Evolutionary conservation across 306 rosid genomes (phyloP).

Genomic region (Prunus dulcis): DNA sequence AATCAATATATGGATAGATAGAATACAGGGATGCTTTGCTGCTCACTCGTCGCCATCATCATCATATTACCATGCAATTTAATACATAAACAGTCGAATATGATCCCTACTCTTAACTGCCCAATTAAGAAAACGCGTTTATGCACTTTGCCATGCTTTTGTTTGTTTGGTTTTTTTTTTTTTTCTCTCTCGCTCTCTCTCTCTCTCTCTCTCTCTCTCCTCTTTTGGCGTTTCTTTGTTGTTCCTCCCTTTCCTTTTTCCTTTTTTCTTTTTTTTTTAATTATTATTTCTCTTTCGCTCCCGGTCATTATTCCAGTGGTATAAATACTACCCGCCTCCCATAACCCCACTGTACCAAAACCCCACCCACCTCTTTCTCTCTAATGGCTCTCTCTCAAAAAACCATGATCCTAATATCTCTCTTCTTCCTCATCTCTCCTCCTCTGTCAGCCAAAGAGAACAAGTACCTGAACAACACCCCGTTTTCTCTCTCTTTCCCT

Average conservation of each 20-base stretch:
- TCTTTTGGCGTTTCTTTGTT: slow-evolving; percentile 26
- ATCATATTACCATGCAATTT: neutral
- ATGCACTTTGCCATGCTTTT: neutral
- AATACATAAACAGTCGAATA: slow-evolving; percentile 2
- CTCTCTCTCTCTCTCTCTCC: neutral
- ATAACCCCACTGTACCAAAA: neutral
- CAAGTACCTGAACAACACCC: slow-evolving; percentile 5
- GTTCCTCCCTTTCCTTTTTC: neutral
- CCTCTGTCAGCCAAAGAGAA: slow-evolving; percentile 12
- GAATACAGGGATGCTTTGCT: no score
- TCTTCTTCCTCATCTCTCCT: slow-evolving; percentile 8
- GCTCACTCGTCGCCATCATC: no score
- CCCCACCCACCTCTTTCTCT: neutral
- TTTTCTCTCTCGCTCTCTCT: neutral
- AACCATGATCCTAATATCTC: slow-evolving; percentile 16
- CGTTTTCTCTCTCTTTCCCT: slow-evolving; percentile 53
- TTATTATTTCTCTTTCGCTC: neutral
- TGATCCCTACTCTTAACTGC: slow-evolving; percentile 20
- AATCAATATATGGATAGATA: no score
- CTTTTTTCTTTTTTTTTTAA: neutral
- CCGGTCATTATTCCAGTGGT: neutral
- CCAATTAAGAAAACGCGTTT: slow-evolving; percentile 57
- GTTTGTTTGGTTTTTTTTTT: no score
- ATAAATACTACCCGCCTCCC: slow-evolving; percentile 33
- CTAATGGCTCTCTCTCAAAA: slow-evolving; percentile 32